Evolutionary conservation across 31 red algal genomes (phyloP).

Genomic region (Endocladia muricata): DNA sequence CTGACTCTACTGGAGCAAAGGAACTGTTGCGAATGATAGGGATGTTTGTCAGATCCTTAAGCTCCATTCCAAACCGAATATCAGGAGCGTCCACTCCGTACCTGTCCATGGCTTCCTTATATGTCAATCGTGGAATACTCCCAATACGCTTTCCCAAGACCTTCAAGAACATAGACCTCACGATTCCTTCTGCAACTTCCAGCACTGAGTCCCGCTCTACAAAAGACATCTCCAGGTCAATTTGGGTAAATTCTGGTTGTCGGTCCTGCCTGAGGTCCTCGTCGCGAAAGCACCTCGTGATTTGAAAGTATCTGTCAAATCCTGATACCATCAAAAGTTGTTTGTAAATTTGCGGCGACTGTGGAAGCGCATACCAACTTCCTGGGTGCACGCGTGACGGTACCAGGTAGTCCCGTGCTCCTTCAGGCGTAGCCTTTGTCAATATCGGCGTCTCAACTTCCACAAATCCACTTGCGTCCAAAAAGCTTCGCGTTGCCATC

Average conservation of each 20-base stretch:
- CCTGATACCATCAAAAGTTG: constrained; percentile 98
- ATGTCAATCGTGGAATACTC: constrained; percentile 81
- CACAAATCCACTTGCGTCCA: constrained; percentile 83
- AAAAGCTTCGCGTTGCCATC: constrained; percentile 64
- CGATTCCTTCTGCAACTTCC: constrained; percentile 76
- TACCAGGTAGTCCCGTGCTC: constrained; percentile 97
- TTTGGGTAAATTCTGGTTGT: constrained; percentile 99
- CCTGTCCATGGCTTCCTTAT: constrained; percentile 81
- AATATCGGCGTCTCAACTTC: constrained; percentile 99
- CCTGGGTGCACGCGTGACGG: constrained; percentile 93
- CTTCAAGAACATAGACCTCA: constrained; percentile 59
- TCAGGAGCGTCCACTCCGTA: constrained; percentile 99
- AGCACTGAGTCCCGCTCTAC: constrained; percentile 87
- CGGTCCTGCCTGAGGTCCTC: constrained; percentile 96
- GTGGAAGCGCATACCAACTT: constrained; percentile 94
- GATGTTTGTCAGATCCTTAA: constrained; percentile 49
- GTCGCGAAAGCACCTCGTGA: constrained; percentile 98
- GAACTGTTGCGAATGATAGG: constrained; percentile 23
- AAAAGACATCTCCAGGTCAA: constrained; percentile 99
- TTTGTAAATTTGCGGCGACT: constrained; percentile 99
- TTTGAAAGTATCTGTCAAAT: constrained; percentile 99
- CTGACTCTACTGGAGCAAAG: constrained; percentile 58
- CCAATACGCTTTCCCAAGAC: constrained; percentile 36
- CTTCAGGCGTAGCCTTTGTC: constrained; percentile 98
- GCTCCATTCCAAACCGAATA: constrained; percentile 87